A percentile compares a stretch with the other conserved stretches of the same genome.
Conservation (phyloP, 108 stramenopile species). For the Phaeodactylum tricornutum region DNA sequence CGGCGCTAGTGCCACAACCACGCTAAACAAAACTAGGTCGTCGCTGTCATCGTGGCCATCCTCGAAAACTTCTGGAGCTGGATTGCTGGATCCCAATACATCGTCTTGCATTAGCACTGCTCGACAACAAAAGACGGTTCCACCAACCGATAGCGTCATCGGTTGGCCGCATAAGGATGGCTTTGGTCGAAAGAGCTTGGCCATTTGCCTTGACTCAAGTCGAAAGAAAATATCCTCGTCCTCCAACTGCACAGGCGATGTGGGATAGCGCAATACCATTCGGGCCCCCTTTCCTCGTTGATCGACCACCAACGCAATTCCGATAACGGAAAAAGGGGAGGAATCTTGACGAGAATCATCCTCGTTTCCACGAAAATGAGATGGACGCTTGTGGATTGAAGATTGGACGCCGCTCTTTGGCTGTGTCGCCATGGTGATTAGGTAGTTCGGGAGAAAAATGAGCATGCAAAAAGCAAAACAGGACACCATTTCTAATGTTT, state of each 20-base stretch:
- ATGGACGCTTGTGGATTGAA: not conserved
- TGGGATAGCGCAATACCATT: constrained; percentile 76
- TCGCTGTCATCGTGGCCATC: constrained; percentile 11
- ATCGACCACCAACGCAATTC: constrained; percentile 75
- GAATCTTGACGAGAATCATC: not conserved
- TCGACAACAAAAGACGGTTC: constrained; percentile 74
- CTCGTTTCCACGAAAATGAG: not conserved
- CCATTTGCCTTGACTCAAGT: constrained; percentile 57
- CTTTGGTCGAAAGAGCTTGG: constrained; percentile 82
- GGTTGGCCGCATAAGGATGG: constrained; percentile 67
- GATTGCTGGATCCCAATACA: not conserved
- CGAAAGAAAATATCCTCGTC: constrained; percentile 66
- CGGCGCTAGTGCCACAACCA: constrained; percentile 62
- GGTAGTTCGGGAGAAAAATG: no score
- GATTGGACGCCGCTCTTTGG: no score
- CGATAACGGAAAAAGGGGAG: constrained; percentile 39
- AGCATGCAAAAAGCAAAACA: no score
- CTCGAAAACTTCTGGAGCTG: constrained; percentile 3
- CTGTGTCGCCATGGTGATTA: no score
- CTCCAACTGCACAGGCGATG: constrained; percentile 21
- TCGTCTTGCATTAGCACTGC: constrained; percentile 52
- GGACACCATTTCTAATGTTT: no score
- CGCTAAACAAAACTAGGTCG: constrained; percentile 46
- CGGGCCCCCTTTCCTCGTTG: constrained; percentile 53
- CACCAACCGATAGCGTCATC: constrained; percentile 63